Evolutionary conservation across 2,329 filamentous ascomycete genomes (phyloP).

Genomic region (Penicillium sp.): DNA sequence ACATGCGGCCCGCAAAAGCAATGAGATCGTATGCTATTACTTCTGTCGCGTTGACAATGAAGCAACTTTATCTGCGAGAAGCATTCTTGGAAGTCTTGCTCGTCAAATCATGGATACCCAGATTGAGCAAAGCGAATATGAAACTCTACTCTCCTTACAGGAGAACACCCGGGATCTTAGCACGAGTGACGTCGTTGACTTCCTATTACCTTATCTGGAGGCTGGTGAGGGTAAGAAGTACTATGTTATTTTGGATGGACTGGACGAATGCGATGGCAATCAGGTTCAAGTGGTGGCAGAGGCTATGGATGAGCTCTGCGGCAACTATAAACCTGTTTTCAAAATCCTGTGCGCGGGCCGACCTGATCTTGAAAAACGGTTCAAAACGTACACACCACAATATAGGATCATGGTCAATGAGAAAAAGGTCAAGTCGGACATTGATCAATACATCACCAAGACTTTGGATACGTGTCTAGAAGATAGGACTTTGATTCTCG

Average conservation of each 20-base stretch:
- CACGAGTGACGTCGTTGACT: background rate
- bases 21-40: slow-evolving; percentile 17
- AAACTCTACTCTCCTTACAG: background rate
- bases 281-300: slow-evolving; percentile 1
- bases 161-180: background rate
- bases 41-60: slow-evolving; percentile 14
- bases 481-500: background rate
- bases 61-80: slow-evolving; percentile 16
- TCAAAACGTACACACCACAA: background rate
- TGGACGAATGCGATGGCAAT: slow-evolving; percentile 2
- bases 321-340: background rate
- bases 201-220: background rate
- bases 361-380: slow-evolving; percentile 11
- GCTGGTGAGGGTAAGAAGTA: background rate
- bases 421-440: slow-evolving; percentile 12
- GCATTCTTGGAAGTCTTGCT: slow-evolving; percentile 22
- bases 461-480: background rate
- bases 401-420: background rate
- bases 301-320: slow-evolving; percentile 1
- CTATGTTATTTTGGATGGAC: slow-evolving; percentile 7
- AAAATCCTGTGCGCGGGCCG: slow-evolving; percentile 21
- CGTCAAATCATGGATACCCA: slow-evolving; percentile 17
- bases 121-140: background rate
- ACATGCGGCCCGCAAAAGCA: slow-evolving; percentile 2
- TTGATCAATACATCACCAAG: slow-evolving; percentile 3